Base-by-base conservation (phyloP, 164 flowering plant species). In the Aristolochia fimbriata region DNA sequence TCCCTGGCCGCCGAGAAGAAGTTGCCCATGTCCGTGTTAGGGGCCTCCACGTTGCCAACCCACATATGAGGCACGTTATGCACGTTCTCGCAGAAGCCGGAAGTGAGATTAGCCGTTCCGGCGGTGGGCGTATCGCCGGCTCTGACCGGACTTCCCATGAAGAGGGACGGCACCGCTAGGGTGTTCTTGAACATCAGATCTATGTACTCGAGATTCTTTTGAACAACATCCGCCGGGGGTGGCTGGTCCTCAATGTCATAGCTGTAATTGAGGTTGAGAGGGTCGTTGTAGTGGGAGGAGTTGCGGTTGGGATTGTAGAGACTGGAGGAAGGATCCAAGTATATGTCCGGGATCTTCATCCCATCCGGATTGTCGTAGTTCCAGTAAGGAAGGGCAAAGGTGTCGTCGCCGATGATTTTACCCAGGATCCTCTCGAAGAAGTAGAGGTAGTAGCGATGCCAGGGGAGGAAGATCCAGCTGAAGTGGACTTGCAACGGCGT, bases 381-480 rank as follows among this genome's bases (percentile, higher is more conserved):
- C 58, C 65, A 62, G 51, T 37, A 62, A 3, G 65, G 65, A 22
- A 62, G 37, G 21, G 22, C 47, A 16, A 62, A 62, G 49, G 58
- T 62, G 15, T 52, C 57, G 41, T 62, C 58, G 16, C 33, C 33
- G 22, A 62, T 45, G 16, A 62, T 55, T 49, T 41, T 52, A 1
- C 65, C 64, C 2, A 50, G 33, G 33, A 52, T 62, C 51, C 16
- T 62, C 58, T 62, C 65, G 21, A 41, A 54, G 53, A 62, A 62
- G 53, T 55, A 62, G 45, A 55, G 59, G 59, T 62, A 62, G 4
- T 17, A 54, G 0, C 65, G 50, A n/a, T 62, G 65, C 59, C 59
- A 62, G 1, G 65, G 65, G 43, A 62, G 43, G 65, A 62, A 62
- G 51, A 62, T 20, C 65, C 65, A 62, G 46, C 65, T 54, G n/a